These are phyloP conservation scores for Talaromyces pinophilus DNA, from an alignment of 2,329 filamentous ascomycete species.

Conservation along the genomic window DNA sequence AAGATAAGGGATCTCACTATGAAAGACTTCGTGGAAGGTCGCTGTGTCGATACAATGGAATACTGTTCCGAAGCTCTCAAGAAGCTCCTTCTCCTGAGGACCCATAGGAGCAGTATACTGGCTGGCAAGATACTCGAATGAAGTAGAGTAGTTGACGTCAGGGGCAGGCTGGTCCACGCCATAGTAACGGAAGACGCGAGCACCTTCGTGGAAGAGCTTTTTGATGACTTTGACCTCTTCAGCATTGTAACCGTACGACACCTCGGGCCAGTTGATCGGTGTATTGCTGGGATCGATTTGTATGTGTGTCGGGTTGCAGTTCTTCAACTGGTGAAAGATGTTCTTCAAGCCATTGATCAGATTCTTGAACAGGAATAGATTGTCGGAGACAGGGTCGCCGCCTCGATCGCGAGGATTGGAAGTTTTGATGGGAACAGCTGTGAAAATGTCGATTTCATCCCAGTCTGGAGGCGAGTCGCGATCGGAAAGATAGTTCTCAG, in stretches of 20 bases:
- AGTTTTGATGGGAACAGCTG: constrained; percentile 92
- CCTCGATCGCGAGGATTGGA: constrained; percentile 86
- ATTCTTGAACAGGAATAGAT: constrained; percentile 97
- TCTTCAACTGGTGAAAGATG: constrained; percentile 90
- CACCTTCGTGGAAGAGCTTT: constrained; percentile 95
- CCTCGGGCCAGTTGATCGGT: constrained; percentile 89
- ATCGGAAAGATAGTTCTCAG: constrained; percentile 82
- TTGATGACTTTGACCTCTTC: constrained; percentile 96
- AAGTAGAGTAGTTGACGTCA: constrained; percentile 74
- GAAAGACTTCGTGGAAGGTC: constrained; percentile 97
- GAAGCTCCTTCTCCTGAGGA: constrained; percentile 94
- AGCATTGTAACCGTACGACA: constrained; percentile 93
- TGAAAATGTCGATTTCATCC: constrained; percentile 98
- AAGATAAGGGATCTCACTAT: constrained; percentile 92
- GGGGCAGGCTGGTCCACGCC: constrained; percentile 76
- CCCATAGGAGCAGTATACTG: constrained; percentile 92
- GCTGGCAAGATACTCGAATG: constrained; percentile 89
- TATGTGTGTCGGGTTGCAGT: constrained; percentile 73
- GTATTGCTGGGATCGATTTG: constrained; percentile 75
- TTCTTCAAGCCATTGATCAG: constrained; percentile 94
- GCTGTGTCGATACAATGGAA: constrained; percentile 98
- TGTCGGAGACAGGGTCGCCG: constrained; percentile 88
- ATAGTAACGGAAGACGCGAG: constrained; percentile 95
- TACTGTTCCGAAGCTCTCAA: constrained; percentile 96
- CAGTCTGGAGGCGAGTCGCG: constrained; percentile 81